These are phyloP conservation scores for Cicer cuneatum DNA, from an alignment of 306 rosid genomes.

Conservation along the genomic window DNA sequence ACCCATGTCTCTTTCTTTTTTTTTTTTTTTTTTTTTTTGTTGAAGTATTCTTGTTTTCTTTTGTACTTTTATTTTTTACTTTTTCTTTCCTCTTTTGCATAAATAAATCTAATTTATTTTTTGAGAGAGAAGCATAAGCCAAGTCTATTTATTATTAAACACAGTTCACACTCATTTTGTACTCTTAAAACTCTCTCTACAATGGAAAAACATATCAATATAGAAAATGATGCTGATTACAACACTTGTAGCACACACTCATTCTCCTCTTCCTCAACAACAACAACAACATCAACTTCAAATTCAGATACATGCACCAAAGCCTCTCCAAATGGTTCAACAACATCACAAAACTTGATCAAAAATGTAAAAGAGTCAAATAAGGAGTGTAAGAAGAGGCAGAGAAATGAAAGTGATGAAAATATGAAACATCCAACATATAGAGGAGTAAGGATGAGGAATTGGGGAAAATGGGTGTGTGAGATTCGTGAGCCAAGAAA, in stretches of 20 bases:
- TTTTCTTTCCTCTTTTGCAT: conserved; percentile 29
- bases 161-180: conserved; percentile 48
- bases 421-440: conserved; percentile 58
- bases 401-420: conserved; percentile 34
- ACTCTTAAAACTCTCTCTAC: conserved; percentile 35
- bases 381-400: conserved; percentile 51
- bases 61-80: conserved; percentile 23
- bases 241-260: conserved; percentile 35
- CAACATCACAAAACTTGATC: no score
- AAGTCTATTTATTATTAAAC: conserved; percentile 47
- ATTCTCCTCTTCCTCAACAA: conserved; percentile 39
- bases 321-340: conserved; percentile 29
- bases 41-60: conserved; percentile 45
- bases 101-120: conserved; percentile 10
- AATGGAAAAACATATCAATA: conserved; percentile 57
- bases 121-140: conserved; percentile 44
- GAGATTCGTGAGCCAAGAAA: conserved; percentile 92
- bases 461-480: conserved; percentile 93
- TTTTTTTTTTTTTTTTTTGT: background rate
- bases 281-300: conserved; percentile 27
- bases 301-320: conserved; percentile 36
- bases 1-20: conserved; percentile 48
- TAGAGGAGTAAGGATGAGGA: conserved; percentile 83
- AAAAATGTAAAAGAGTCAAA: conserved; percentile 44
- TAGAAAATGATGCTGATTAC: conserved; percentile 58